These are phyloP conservation scores for Coniochaeta hoffmannii DNA, from an alignment of 2,329 filamentous ascomycete species.

Conservation along the genomic window DNA sequence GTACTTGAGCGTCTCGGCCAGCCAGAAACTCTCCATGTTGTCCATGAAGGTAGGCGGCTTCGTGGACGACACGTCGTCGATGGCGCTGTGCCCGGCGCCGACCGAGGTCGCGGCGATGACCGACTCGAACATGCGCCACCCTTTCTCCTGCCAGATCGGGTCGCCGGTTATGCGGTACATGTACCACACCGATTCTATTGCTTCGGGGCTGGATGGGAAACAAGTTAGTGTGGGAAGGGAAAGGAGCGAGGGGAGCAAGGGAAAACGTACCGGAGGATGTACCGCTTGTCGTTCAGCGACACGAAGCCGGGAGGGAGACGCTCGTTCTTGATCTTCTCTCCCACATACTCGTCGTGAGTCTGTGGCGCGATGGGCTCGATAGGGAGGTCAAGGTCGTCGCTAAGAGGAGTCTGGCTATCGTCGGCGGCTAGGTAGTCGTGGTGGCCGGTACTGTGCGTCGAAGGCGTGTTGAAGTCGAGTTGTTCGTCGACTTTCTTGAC, in stretches of 20 bases:
- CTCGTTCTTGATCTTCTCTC: conserved; percentile 33
- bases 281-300: conserved; percentile 35
- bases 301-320: conserved; percentile 44
- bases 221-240: conserved; percentile 2
- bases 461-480: conserved; percentile 14
- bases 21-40: conserved; percentile 84
- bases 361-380: conserved; percentile 31
- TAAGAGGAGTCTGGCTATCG: conserved; percentile 8
- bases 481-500: conserved; percentile 13
- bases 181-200: conserved; percentile 82
- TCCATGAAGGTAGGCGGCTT: conserved; percentile 27
- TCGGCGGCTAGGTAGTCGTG: not conserved
- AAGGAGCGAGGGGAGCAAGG: too few relatives aligned
- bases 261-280: conserved; percentile 51
- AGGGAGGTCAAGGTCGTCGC: conserved; percentile 14
- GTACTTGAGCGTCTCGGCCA: conserved; percentile 87
- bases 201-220: conserved; percentile 56
- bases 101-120: conserved; percentile 61
- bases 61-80: conserved; percentile 47
- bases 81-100: conserved; percentile 60
- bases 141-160: conserved; percentile 65
- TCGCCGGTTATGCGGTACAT: conserved; percentile 88
- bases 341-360: conserved; percentile 48
- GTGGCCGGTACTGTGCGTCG: not conserved
- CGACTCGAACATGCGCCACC: conserved; percentile 78